Base-by-base conservation (phyloP, 192 early-diverging fungal species). In the Coemansia sp. region DNA sequence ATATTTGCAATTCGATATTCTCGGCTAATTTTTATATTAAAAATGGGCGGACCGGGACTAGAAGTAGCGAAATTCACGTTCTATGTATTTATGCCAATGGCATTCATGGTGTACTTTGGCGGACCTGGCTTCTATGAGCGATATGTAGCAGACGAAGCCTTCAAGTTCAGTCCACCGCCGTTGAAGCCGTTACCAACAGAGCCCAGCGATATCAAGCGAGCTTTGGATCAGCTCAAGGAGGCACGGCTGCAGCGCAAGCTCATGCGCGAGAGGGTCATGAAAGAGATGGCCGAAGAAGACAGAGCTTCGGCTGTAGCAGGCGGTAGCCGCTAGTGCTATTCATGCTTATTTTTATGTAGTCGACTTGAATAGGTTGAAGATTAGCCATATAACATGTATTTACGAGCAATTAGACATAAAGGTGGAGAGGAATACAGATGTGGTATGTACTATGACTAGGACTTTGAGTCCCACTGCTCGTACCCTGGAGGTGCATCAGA, bases 31-130 rank as follows among this genome's bases (percentile, higher is more conserved):
- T 36, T 38, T 15, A 9, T 15, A 38, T 60, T 9, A 12, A 67
- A 39, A 51, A 82, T 82, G 80, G 80, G 80, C 12, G 77, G 81
- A 11, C 81, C 81, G 3, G 81, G 81, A 10, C 71, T 84, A 6
- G 81, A 84, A 36, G 77, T 84, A 10, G 67, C 66, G 25, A 84
- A 78, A 63, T 84, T 84, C 46, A 74, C 76, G 3, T 71, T 84
- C 65, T 84, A 84, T 62, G 74, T 84, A 51, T 84, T 84, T 57
- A 72, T 75, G 68, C 81, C 81, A 6, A 76, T 84, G 36, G 81
- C 67, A 37, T 78, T 78, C 51, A 84, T 84, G 81, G 77, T 84
- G 48, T 84, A 84, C 45, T 78, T 84, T 73, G 81, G 81, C 45
- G 81, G 76, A 9, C 81, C 81, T 10, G 68, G 77, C 36, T 84